Evolutionary conservation across 768 basidiomycete species (phyloP), one percentile per base, ranked within the genome.

Genomic region (Mycena kentingensis): DNA sequence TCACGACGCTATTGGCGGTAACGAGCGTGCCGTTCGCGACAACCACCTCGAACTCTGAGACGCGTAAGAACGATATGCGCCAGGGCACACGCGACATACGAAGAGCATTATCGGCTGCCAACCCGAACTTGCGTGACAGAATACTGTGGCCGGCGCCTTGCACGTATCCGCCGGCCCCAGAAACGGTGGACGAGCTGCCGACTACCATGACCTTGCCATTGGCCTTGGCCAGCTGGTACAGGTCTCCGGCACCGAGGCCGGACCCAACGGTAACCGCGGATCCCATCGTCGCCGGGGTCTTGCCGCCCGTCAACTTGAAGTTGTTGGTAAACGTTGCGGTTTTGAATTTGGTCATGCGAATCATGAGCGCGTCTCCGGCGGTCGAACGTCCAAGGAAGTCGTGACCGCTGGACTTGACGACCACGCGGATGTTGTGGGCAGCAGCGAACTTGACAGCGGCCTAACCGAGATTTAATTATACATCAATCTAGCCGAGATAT

Each of bases 321-420:
- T 44, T 24, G 16, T 62, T 54, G 11, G 55, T 55, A 46, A 71
- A 70, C 5, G 54, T 34, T 11, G 67, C 59, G 44, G 62, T 52
- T 45, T 65, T 41, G 12, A 73, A 52, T 21, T 62, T 55, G n/a
- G 64, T 64, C 0, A 67, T 73, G 54, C 60, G 68, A 32, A 73
- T 61, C 5, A 71, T 54, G 3, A 73, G 55, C 5, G 70, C 67
- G 42, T 61, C 59, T 32, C 61, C 61, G 11, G 67, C 70, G 4
- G 72, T 70, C 3, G 72, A 72, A 26, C 69, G 70, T 2, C 72
- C 72, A 16, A 72, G 60, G 48, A 46, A 64, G 49, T 73, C 72
- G 48, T 73, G 72, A 4, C 72, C 71, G 11, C 61, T 62, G 12
- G 65, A 59, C 49, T 70, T 71, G 52, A 73, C 58, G 5, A 52